Conservation (phyloP, 2,329 filamentous ascomycete genomes). For the Phyllosticta ampelicida region DNA sequence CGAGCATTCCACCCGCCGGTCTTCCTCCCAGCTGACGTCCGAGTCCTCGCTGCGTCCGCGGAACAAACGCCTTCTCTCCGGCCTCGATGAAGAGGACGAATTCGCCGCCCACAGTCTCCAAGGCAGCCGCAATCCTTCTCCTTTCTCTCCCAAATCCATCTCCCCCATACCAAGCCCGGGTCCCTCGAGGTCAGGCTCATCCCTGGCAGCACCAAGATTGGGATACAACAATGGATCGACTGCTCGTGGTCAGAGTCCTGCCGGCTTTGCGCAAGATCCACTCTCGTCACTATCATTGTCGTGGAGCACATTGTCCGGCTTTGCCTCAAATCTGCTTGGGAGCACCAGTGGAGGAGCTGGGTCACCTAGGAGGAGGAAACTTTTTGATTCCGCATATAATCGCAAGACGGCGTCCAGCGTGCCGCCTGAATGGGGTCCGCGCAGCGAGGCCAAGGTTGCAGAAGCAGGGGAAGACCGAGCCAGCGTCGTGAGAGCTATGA, state of each 20-base stretch:
- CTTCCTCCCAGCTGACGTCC: slow-evolving; percentile 23
- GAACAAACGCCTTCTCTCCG: slow-evolving; percentile 37
- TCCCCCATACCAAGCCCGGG: slow-evolving; percentile 33
- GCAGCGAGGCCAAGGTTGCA: slow-evolving; percentile 30
- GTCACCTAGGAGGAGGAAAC: slow-evolving; percentile 22
- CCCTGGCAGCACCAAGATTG: slow-evolving; percentile 11
- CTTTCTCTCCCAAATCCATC: slow-evolving; percentile 28
- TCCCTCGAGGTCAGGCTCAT: slow-evolving; percentile 22
- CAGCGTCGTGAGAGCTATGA: slow-evolving; percentile 37
- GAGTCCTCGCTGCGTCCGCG: slow-evolving; percentile 36
- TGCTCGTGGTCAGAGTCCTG: slow-evolving; percentile 1
- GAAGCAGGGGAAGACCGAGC: slow-evolving; percentile 37
- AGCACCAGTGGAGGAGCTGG: slow-evolving; percentile 14
- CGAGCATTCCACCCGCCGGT: slow-evolving; percentile 23
- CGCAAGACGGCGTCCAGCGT: slow-evolving; percentile 26
- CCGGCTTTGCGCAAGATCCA: slow-evolving; percentile 17
- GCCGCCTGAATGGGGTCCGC: slow-evolving; percentile 39
- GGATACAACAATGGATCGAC: slow-evolving; percentile 1
- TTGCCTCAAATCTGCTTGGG: slow-evolving; percentile 39
- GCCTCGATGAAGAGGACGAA: slow-evolving; percentile 30
- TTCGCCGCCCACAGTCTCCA: neutral
- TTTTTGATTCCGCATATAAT: slow-evolving; percentile 18
- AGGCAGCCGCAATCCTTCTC: slow-evolving; percentile 20
- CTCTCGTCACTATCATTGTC: slow-evolving; percentile 33
- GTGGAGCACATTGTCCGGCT: slow-evolving; percentile 38